Evolutionary conservation across 2,329 filamentous ascomycete genomes (phyloP), one percentile per base, ranked within the genome.

Genomic region (Talaromyces piceae): DNA sequence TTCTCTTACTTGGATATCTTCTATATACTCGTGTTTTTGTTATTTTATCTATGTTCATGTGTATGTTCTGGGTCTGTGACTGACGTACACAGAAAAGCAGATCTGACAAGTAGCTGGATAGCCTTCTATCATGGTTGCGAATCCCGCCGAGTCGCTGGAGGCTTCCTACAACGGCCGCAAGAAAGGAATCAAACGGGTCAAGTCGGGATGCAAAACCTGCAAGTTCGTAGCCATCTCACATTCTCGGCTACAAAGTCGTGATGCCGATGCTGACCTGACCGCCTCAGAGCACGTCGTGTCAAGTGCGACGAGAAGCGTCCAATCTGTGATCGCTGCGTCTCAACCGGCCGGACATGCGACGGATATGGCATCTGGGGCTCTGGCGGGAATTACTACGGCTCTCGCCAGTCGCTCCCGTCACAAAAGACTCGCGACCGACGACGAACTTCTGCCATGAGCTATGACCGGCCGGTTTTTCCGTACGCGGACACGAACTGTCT

Each of bases 171-270:
- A 25, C 3, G 13, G 23, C 39, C n/a, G 8, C 13, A 43, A 16
- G 39, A 18, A 43, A n/a, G 39, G 39, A n/a, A 43, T 43, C 20
- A 43, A 26, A 9, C 39, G 39, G 20, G 41, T 53, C 9, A 53
- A 50, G 30, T 50, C 46, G 1, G 47, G 50, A 8, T 51, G 49
- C 20, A 28, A 28, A 16, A 51, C 50, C 12, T 51, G 50, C 50
- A 47, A 51, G 50, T 47, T 20, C 27, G 45, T 47, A 9, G 3
- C 7, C 11, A 11, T 11, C 20, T 8, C 13, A 18, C 23, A 27
- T 18, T n/a, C 12, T 13, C 5, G 16, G 8, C 16, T 25, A 13
- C 13, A 9, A 11, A 3, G 23, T 25, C 23, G 12, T 18, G 12
- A 20, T n/a, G 1, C 5, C 5, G 5, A 12, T 20, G 13, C 26